Evolutionary conservation across 2,329 filamentous ascomycete species (phyloP).

Genomic region (Teratosphaeria gauchensis): DNA sequence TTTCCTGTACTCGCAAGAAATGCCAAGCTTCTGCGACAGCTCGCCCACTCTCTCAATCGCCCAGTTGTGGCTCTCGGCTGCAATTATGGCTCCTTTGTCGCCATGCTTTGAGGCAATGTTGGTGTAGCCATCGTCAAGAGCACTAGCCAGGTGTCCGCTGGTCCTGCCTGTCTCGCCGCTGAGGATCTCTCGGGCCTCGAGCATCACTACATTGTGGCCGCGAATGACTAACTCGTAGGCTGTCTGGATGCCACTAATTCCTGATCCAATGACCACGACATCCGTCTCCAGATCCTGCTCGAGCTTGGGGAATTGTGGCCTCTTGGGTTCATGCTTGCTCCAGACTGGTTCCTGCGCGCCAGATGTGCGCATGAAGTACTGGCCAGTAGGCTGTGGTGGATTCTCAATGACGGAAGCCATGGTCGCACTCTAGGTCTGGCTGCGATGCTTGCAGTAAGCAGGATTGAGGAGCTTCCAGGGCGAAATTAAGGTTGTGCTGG

Average conservation of each 20-base stretch:
- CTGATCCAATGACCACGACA: slow-evolving; percentile 43
- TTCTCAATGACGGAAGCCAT: background rate
- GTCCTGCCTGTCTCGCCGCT: slow-evolving; percentile 47
- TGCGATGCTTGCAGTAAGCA: background rate
- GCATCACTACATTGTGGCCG: slow-evolving; percentile 41
- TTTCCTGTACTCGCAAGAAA: slow-evolving; percentile 48
- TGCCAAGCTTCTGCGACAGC: slow-evolving; percentile 38
- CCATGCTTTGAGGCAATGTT: slow-evolving; percentile 46
- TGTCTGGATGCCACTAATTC: slow-evolving; percentile 43
- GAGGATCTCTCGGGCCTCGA: slow-evolving; percentile 46
- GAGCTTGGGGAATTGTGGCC: slow-evolving; percentile 25
- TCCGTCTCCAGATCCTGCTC: slow-evolving; percentile 37
- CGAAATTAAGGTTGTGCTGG: background rate
- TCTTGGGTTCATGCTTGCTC: background rate
- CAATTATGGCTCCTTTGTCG: slow-evolving; percentile 36
- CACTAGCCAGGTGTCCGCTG: slow-evolving; percentile 45
- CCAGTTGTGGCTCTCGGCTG: slow-evolving; percentile 47
- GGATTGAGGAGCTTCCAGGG: background rate
- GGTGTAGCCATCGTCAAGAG: slow-evolving; percentile 45
- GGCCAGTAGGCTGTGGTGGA: background rate
- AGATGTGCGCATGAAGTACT: background rate
- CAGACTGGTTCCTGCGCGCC: background rate
- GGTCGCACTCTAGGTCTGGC: background rate
- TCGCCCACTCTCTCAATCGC: slow-evolving; percentile 44
- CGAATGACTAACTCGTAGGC: slow-evolving; percentile 46